Percentiles rank a stretch among this genome's conserved stretches.
These are phyloP conservation scores for Astrothelium macrocarpum DNA, from an alignment of 495 filamentous ascomycete genomes.

Conservation along the genomic window DNA sequence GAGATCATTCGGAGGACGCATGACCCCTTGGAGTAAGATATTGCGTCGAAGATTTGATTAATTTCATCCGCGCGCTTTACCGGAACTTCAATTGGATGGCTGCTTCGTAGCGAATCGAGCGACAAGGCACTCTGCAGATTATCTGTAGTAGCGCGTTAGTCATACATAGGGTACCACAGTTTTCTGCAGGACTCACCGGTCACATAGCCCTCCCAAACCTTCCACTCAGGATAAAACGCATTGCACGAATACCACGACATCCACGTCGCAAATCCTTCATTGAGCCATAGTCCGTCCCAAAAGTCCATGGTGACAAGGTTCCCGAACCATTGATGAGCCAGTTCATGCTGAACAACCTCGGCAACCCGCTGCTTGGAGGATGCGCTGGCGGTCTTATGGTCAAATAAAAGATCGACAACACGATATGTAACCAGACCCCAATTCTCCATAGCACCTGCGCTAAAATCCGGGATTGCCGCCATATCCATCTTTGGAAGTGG, in stretches of 20 bases:
- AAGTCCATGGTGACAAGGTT: conserved; percentile 99
- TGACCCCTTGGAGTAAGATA: conserved; percentile 94
- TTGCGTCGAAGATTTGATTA: conserved; percentile 97
- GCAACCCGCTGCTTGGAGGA: conserved; percentile 87
- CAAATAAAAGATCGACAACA: conserved; percentile 80
- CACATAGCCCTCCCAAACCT: conserved; percentile 95
- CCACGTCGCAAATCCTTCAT: conserved; percentile 98
- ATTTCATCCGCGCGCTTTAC: conserved; percentile 92
- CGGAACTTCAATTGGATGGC: conserved; percentile 93
- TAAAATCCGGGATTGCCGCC: conserved; percentile 93
- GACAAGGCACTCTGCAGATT: conserved; percentile 79
- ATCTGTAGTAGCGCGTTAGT: conserved; percentile 34
- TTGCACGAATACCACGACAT: conserved; percentile 63
- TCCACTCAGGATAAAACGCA: conserved; percentile 93
- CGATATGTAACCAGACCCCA: conserved; percentile 96
- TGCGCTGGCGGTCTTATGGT: conserved; percentile 86
- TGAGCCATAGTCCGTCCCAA: conserved; percentile 98
- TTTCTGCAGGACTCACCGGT: conserved; percentile 30
- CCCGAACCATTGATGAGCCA: conserved; percentile 98
- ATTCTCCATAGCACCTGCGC: conserved; percentile 96
- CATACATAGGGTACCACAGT: neutral
- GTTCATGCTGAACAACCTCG: conserved; percentile 90
- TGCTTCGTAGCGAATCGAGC: conserved; percentile 84
- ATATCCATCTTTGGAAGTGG: conserved; percentile 89
- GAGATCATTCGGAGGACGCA: conserved; percentile 97